Conservation (phyloP, 805 yeast species). For the Zygoascus bituminiphila region DNA sequence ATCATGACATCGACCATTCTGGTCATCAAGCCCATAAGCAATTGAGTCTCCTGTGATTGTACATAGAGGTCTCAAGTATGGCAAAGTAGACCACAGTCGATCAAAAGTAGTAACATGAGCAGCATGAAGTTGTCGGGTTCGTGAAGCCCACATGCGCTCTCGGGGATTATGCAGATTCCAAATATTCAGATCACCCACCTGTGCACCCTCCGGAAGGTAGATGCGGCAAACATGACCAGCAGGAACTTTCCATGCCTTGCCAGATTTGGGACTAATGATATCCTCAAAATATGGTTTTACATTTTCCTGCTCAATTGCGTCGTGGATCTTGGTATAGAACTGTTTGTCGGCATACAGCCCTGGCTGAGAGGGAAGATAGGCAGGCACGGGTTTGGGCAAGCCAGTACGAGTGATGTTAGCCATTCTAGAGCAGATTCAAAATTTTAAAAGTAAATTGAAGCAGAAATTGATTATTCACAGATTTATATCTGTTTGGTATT, state of each 20-base stretch:
- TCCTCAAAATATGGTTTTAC: not conserved
- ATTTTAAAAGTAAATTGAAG: too few relatives aligned
- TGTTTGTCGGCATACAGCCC: not conserved
- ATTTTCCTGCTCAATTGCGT: not conserved
- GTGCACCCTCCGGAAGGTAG: conserved; percentile 62
- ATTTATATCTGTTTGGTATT: too few relatives aligned
- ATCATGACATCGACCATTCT: conserved; percentile 61
- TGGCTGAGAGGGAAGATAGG: not conserved
- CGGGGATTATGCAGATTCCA: conserved; percentile 56
- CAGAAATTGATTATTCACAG: too few relatives aligned
- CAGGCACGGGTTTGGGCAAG: not conserved
- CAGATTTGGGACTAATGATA: conserved; percentile 34
- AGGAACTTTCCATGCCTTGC: conserved; percentile 55
- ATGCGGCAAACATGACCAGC: conserved; percentile 51
- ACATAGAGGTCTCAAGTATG: conserved; percentile 55
- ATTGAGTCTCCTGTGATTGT: conserved; percentile 57
- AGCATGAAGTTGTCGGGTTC: conserved; percentile 58
- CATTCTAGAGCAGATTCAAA: not conserved
- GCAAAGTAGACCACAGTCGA: conserved; percentile 57
- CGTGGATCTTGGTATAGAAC: not conserved
- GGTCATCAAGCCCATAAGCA: conserved; percentile 46
- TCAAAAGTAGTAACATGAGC: conserved; percentile 56
- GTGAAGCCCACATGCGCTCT: conserved; percentile 61
- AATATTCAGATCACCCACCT: conserved; percentile 60
- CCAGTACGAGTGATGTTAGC: not conserved